Evolutionary conservation across 495 filamentous ascomycete species (phyloP), one percentile per base, ranked within the genome.

Genomic region (Ramalina peruviana): DNA sequence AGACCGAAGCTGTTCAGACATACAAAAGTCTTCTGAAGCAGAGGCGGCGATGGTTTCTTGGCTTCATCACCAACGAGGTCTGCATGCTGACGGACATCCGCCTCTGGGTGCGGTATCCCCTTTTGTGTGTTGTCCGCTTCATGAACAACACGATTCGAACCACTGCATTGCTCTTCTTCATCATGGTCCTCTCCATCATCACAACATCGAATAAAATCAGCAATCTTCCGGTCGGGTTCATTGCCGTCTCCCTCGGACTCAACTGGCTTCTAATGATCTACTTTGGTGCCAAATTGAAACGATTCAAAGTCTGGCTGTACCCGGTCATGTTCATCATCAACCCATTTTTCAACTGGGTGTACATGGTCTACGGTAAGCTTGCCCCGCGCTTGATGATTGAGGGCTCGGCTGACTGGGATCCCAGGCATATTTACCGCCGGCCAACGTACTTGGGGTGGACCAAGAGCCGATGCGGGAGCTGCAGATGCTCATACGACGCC

Each of bases 261-360:
- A 98, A 98, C 61, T 97, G 90, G 79, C 53, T 86, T 20, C 78
- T 98, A 60, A 98, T 98, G 92, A 68, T 97, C 54, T 98, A 96
- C 69, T 96, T 97, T 58, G 90, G 86, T 12, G 69, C 81, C 36
- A 86, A 83, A 61, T 75, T 98, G 50, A 84, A 81, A 57, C 81
- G 92, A 12, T 94, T 76, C 67, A 97, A 98, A 70, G 80, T 88
- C 51, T 89, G 85, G 85, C 74, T 95, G 1, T 98, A 98, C 61
- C 88, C 90, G 0, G 46, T 98, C 48, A 95, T 98, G 89, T 98
- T 97, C 60, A 65, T 94, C 46, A 61, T 96, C 51, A 96, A 95
- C 60, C 92, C 92, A 0, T 94, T 96, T 62, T 90, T 97, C 74
- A 97, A 98, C 65, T 98, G 92, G 92, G 73, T 87, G 36, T 98